Evolutionary conservation across 306 rosid species (phyloP), one percentile per base, ranked within the genome.

Genomic region (Chamaecrista fasciculata): DNA sequence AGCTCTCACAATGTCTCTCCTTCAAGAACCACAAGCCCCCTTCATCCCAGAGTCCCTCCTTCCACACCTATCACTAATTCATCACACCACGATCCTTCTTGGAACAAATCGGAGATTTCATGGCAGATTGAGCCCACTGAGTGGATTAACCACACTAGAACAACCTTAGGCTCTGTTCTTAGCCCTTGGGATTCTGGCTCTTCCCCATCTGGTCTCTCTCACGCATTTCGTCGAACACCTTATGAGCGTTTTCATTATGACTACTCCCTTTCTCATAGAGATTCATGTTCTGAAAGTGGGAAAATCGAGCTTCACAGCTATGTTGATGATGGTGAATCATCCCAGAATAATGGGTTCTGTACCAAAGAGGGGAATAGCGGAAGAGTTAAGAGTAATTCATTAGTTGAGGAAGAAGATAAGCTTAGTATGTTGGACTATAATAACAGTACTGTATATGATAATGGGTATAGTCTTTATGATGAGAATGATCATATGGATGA

Each of bases 81-180:
- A n/a, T 55, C 96, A 7, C 91, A 93, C 25, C 67, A 80, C 2
- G 94, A 88, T 26, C 71, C n/a, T 58, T 90, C 97, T 18, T 88
- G 96, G 98, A 86, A n/a, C n/a, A n/a, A 83, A 62, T 78, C 75
- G 8, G 94, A 88, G 77, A 73, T 93, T 68, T 93, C 96, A 3
- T 93, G 98, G 97, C 87, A 88, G 44, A 83, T 86, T 37, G 81
- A 84, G 82, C 82, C 96, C 14, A 73, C 67, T 0, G 89, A 91
- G 9, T 80, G 81, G 83, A 76, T 43, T 0, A 86, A 79, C 8
- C 52, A 68, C 12, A 58, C 56, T 42, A 83, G 36, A 0, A 33
- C 77, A 55, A 78, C 62, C 60, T 70, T 88, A 4, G 87, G 94
- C 14, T 59, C 86, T 12, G 87, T 65, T 79, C 34, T 93, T 14